These are phyloP conservation scores for Ocimum tenuiflorum DNA, from an alignment of 257 asterid genomes.

Conservation along the genomic window DNA sequence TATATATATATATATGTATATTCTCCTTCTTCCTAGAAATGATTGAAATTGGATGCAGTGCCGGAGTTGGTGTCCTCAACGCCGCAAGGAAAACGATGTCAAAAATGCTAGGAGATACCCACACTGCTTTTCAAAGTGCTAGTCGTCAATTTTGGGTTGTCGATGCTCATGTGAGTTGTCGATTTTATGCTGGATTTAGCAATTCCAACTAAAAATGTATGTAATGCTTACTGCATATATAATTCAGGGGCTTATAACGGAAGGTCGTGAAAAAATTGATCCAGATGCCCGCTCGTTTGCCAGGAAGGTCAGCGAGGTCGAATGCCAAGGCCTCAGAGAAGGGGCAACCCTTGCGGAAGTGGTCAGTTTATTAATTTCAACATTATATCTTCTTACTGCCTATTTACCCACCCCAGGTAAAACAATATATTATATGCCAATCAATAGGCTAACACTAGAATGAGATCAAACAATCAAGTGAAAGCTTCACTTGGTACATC, in stretches of 20 bases:
- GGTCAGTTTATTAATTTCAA: slow-evolving; percentile 47
- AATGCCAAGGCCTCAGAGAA: slow-evolving; percentile 89
- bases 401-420: neutral
- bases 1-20: no score
- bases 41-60: slow-evolving; percentile 51
- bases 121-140: slow-evolving; percentile 94
- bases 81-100: slow-evolving; percentile 98
- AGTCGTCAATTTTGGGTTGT: slow-evolving; percentile 97
- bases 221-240: slow-evolving; percentile 3
- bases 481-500: no score
- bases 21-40: slow-evolving; percentile 1
- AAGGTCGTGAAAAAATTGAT: slow-evolving; percentile 81
- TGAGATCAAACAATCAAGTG: no score
- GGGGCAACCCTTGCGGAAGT: slow-evolving; percentile 85
- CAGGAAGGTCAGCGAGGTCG: slow-evolving; percentile 71
- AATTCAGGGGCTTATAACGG: slow-evolving; percentile 80
- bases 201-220: slow-evolving; percentile 1
- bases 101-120: slow-evolving; percentile 90
- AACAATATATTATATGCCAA: neutral
- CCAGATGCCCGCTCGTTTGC: slow-evolving; percentile 98
- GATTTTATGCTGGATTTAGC: no score
- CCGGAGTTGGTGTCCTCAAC: slow-evolving; percentile 97
- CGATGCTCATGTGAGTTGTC: slow-evolving; percentile 74
- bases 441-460: neutral
- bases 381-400: neutral